A percentile compares a stretch with the other conserved stretches of the same genome.
phyloP scores from a whole-genome alignment of 805 yeast species.

The Schizosaccharomyces osmophilus region DNA sequence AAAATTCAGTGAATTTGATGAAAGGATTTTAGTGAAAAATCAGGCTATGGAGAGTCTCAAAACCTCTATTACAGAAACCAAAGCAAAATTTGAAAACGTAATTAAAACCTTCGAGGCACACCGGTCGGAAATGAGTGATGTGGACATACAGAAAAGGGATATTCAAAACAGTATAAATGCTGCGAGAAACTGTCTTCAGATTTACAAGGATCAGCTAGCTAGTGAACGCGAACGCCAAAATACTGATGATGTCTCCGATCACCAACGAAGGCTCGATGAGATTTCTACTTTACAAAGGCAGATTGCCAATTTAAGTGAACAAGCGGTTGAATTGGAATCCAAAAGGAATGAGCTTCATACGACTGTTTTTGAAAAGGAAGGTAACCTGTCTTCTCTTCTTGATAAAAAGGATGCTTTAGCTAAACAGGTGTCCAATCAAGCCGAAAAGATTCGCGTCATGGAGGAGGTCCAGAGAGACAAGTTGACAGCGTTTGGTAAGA shows the following conservation, averaged over 20 bases:
- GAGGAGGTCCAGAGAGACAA: slow-evolving; percentile 9
- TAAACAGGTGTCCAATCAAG: neutral
- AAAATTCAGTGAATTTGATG: neutral
- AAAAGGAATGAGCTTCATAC: neutral
- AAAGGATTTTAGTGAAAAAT: neutral
- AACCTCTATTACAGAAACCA: neutral
- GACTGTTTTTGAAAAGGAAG: neutral
- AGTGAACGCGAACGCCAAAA: neutral
- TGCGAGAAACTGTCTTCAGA: neutral
- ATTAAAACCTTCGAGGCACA: neutral
- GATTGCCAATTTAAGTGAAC: neutral
- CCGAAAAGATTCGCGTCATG: slow-evolving; percentile 3
- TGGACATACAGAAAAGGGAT: neutral
- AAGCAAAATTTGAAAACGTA: neutral
- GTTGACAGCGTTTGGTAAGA: slow-evolving; percentile 27
- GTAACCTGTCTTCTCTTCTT: neutral
- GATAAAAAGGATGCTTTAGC: neutral
- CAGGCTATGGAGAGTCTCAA: neutral
- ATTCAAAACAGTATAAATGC: neutral
- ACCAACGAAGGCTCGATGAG: neutral
- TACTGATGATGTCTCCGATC: neutral
- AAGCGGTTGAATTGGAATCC: neutral
- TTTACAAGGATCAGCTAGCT: neutral
- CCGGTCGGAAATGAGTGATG: neutral
- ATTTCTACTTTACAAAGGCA: neutral